phyloP scores from a whole-genome alignment of 139 green algal genomes.

The Haematococcus sp. region DNA sequence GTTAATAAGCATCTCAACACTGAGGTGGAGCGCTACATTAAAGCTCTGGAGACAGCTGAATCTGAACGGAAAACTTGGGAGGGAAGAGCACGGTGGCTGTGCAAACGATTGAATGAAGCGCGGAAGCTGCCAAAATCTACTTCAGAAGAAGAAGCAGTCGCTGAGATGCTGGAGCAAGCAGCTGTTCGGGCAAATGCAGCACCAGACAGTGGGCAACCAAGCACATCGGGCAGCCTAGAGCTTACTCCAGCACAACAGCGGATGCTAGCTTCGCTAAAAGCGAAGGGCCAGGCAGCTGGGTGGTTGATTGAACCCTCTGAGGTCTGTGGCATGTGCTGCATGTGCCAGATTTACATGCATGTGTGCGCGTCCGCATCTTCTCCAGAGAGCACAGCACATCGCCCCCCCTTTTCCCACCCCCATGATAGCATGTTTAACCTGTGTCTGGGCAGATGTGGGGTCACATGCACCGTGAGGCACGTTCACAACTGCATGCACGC shows the following conservation, averaged over 20 bases:
- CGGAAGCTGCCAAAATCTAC: neutral
- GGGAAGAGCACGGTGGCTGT: neutral
- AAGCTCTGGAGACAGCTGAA: neutral
- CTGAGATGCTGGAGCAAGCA: too few species aligned
- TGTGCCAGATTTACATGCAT: neutral
- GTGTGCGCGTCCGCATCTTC: too few species aligned
- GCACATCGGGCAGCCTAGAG: neutral
- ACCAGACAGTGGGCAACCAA: neutral
- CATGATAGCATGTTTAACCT: too few species aligned
- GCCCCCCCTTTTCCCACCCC: too few species aligned
- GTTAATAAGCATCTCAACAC: conserved; percentile 47
- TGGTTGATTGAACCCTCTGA: conserved; percentile 52
- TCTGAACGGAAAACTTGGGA: neutral
- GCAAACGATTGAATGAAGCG: neutral
- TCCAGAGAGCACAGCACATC: neutral
- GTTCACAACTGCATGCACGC: too few species aligned
- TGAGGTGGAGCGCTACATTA: conserved; percentile 8
- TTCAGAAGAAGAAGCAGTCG: too few species aligned
- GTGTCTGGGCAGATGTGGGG: too few species aligned
- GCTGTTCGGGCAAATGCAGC: neutral
- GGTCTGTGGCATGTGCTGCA: conserved; percentile 22
- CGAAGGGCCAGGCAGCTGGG: conserved; percentile 35
- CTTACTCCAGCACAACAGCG: conserved; percentile 14
- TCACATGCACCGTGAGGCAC: too few species aligned
- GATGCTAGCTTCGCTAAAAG: conserved; percentile 29